These are phyloP conservation scores for Heterobasidion irregulare DNA, from an alignment of 1,284 basidiomycete species.

Conservation along the genomic window DNA sequence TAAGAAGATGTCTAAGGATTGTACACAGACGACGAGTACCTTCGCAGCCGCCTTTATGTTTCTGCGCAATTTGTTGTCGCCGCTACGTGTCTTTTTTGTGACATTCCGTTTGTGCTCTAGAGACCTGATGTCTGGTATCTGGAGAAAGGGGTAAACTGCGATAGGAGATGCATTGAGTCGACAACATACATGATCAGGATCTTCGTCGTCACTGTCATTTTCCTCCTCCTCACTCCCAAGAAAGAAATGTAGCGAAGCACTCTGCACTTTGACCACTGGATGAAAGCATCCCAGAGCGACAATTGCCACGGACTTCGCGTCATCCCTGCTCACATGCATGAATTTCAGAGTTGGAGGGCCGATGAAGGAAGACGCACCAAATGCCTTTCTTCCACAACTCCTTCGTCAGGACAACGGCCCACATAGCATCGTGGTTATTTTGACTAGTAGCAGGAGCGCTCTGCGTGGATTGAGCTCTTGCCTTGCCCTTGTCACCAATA, in stretches of 20 bases:
- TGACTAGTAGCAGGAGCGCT: constrained; percentile 33
- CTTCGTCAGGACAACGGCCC: constrained; percentile 92
- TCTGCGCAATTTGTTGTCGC: constrained; percentile 72
- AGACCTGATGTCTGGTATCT: constrained; percentile 62
- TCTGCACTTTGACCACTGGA: constrained; percentile 91
- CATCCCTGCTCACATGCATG: constrained; percentile 47
- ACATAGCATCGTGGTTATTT: constrained; percentile 86
- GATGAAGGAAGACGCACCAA: constrained; percentile 44
- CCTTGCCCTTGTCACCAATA: constrained; percentile 73
- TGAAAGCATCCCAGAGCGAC: constrained; percentile 91
- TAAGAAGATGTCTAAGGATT: not conserved
- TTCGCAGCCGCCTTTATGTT: constrained; percentile 65
- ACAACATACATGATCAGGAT: constrained; percentile 44
- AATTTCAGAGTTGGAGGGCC: not conserved
- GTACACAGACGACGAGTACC: constrained; percentile 19
- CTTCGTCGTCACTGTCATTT: constrained; percentile 65
- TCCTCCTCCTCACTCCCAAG: constrained; percentile 74
- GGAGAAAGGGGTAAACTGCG: not conserved
- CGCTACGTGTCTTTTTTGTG: constrained; percentile 83
- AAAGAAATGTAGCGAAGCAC: constrained; percentile 96
- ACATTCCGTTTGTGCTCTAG: constrained; percentile 81
- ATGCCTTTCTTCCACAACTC: constrained; percentile 94
- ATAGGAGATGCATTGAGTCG: not conserved
- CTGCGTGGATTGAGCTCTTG: constrained; percentile 35
- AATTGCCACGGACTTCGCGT: constrained; percentile 92